Evolutionary conservation across 345 rosid genomes (phyloP).

Genomic region (Brassica cretica): DNA sequence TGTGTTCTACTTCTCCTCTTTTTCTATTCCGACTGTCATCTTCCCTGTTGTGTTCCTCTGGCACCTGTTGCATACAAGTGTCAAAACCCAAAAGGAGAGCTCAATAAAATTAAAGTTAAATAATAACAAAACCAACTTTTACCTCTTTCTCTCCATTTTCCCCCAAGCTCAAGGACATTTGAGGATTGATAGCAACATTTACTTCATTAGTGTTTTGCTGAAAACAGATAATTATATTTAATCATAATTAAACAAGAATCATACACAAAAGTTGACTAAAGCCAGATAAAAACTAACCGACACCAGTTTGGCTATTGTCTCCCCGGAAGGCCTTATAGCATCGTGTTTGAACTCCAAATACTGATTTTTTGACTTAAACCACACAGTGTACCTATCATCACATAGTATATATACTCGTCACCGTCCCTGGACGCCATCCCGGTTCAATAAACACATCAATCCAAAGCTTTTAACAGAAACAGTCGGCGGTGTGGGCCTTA

Average conservation of each 20-base stretch:
- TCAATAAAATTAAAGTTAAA: too few relatives aligned
- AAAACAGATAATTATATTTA: background rate
- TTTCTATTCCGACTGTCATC: constrained; percentile 5
- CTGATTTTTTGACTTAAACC: constrained; percentile 47
- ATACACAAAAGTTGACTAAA: background rate
- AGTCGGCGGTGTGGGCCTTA: constrained; percentile 51
- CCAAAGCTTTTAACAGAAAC: background rate
- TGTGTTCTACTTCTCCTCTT: background rate
- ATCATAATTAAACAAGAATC: background rate
- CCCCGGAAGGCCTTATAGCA: constrained; percentile 46
- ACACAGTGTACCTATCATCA: constrained; percentile 33
- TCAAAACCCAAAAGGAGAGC: too few relatives aligned
- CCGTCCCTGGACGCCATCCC: constrained; percentile 58
- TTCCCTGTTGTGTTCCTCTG: background rate
- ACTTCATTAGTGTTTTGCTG: background rate
- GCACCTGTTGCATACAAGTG: background rate
- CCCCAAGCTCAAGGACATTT: too few relatives aligned
- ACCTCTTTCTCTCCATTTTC: too few relatives aligned
- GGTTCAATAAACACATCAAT: constrained; percentile 35
- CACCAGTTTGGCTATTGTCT: constrained; percentile 22
- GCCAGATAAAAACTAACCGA: constrained; percentile 31
- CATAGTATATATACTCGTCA: constrained; percentile 42
- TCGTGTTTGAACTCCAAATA: constrained; percentile 40
- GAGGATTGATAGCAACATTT: background rate
- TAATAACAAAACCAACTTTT: too few relatives aligned